Conservation (phyloP, 257 asterid species). For the Solanum sejunctum region DNA sequence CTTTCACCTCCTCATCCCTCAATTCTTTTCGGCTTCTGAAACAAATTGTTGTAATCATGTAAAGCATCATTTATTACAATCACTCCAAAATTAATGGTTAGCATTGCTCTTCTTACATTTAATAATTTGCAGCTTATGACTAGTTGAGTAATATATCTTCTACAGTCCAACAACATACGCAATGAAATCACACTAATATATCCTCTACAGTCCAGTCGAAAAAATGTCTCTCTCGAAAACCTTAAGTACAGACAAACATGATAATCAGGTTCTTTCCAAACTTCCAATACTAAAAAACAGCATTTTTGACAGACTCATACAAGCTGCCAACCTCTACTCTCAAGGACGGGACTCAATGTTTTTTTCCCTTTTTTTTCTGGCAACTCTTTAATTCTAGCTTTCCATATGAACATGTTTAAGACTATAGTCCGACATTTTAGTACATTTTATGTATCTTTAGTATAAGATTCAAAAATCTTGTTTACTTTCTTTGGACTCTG, state of each 20-base stretch:
- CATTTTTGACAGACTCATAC: background rate
- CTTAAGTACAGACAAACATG: background rate
- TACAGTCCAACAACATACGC: background rate
- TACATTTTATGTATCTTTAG: background rate
- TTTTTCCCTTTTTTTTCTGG: background rate
- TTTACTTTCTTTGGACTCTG: no score
- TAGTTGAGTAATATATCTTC: background rate
- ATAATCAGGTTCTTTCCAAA: background rate
- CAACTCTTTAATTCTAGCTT: background rate
- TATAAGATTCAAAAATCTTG: no score
- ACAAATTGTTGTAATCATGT: background rate
- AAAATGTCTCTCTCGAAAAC: background rate
- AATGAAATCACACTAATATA: no score
- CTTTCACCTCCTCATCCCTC: slow-evolving; percentile 31
- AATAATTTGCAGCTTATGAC: background rate
- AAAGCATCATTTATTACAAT: background rate
- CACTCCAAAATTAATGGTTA: background rate
- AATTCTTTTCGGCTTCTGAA: slow-evolving; percentile 37
- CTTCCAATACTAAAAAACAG: background rate
- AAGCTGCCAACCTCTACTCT: background rate
- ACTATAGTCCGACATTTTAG: background rate
- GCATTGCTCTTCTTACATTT: background rate
- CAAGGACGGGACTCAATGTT: background rate
- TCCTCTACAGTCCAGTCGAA: background rate
- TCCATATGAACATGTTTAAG: background rate